Evolutionary conservation across 1,284 basidiomycete species (phyloP).

Genomic region (Cystobasidium pallidum): DNA sequence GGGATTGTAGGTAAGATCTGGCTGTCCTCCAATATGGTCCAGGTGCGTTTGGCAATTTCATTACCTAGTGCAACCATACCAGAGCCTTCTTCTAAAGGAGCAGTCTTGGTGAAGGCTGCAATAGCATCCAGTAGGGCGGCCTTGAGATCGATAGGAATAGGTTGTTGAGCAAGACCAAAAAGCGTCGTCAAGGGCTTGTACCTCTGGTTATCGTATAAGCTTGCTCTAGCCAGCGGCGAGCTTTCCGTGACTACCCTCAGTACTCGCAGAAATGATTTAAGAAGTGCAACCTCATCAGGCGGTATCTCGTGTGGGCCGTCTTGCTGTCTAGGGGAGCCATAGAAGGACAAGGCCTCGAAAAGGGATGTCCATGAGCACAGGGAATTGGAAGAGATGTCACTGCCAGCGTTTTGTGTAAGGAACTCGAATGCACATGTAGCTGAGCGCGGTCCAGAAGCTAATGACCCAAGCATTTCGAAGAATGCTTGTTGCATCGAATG

Average conservation of each 20-base stretch:
- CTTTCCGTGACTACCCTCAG: conserved; percentile 76
- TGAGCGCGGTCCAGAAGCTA: conserved; percentile 79
- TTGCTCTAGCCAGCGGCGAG: conserved; percentile 76
- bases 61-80: conserved; percentile 65
- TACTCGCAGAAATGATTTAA: conserved; percentile 78
- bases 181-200: conserved; percentile 72
- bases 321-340: conserved; percentile 57
- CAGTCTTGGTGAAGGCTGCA: conserved; percentile 72
- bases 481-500: conserved; percentile 73
- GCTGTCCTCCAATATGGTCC: conserved; percentile 78
- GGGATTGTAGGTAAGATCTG: conserved; percentile 63
- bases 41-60: conserved; percentile 78
- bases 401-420: conserved; percentile 57
- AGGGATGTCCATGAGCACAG: conserved; percentile 60
- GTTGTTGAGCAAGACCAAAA: conserved; percentile 74
- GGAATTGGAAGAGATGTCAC: conserved; percentile 52
- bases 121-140: conserved; percentile 82
- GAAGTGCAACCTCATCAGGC: conserved; percentile 74
- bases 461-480: conserved; percentile 85
- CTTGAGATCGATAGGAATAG: conserved; percentile 87
- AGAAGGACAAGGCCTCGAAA: conserved; percentile 64
- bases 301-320: conserved; percentile 60
- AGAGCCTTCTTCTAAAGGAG: conserved; percentile 63
- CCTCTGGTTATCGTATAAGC: conserved; percentile 75
- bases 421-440: conserved; percentile 85